Evolutionary conservation across 2,329 filamentous ascomycete species (phyloP), one percentile per base, ranked within the genome.

Genomic region (Corynespora cassiicola): DNA sequence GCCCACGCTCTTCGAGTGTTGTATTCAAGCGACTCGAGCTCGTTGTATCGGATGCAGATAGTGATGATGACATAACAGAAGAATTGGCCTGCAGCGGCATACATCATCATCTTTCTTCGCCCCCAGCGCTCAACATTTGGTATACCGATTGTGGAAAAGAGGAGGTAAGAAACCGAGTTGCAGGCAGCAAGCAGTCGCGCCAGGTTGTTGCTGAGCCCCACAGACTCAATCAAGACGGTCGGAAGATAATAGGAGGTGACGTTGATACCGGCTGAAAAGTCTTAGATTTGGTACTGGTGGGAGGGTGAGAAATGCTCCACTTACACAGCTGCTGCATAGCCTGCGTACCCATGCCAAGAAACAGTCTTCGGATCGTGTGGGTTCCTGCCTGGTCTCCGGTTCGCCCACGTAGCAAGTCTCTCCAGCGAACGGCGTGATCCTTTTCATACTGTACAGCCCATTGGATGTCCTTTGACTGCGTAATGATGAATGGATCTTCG

Each of bases 81-180:
- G 39, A 68, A 73, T 59, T 81, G 78, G 1, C 77, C 77, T 2
- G 71, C 67, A 0, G 76, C 74, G 1, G 76, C 75, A 53, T 76
- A 81, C 57, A 84, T 74, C 74, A 84, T 79, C 60, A 84, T 70
- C 54, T 80, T 81, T 7, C 81, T 70, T 5, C 80, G 74, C 12
- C 80, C 81, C 47, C 76, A 75, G 54, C 70, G 61, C 46, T 80
- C 77, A 18, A 79, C 71, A 34, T 74, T 70, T 0, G 70, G 66
- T 9, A 78, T 74, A 1, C 69, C 73, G 22, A 76, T 70, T 8
- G 70, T 56, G 1, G 71, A 71, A 54, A 75, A 76, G 18, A 78
- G 54, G 2, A 78, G 66, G 45, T 78, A 78, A 12, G 67, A 71
- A 12, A 76, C 70, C 2, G 70, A 70, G 46, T 77, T 84, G 40